Evolutionary conservation across 371 early-diverging fungal genomes (phyloP).

Genomic region (Lichtheimia ornata): DNA sequence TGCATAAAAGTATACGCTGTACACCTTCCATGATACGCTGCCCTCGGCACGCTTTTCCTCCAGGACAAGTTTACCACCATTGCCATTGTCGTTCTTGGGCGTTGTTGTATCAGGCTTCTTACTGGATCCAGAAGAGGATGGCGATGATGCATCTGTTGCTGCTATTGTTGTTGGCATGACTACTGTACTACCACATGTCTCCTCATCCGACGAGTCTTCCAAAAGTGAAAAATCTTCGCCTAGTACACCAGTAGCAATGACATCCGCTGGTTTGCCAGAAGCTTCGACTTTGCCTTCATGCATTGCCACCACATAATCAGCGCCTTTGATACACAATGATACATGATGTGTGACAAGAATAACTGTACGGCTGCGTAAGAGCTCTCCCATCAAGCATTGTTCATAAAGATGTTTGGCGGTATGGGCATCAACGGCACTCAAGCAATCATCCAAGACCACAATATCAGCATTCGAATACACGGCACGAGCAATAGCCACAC

Average conservation of each 20-base stretch:
- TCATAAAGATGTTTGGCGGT: constrained; percentile 81
- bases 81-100: neutral
- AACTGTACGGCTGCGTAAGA: constrained; percentile 76
- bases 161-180: constrained; percentile 10
- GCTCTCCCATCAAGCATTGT: constrained; percentile 63
- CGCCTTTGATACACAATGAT: constrained; percentile 68
- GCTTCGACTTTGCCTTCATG: constrained; percentile 64
- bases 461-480: constrained; percentile 71
- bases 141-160: neutral
- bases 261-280: constrained; percentile 53
- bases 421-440: constrained; percentile 84
- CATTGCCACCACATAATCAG: constrained; percentile 71
- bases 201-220: constrained; percentile 20
- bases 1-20: constrained; percentile 64
- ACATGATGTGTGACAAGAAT: constrained; percentile 89
- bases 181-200: constrained; percentile 4
- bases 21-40: constrained; percentile 59
- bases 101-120: constrained; percentile 39
- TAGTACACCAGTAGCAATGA: constrained; percentile 46
- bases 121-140: constrained; percentile 18
- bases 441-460: constrained; percentile 77
- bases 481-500: constrained; percentile 75
- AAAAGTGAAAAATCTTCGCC: constrained; percentile 41
- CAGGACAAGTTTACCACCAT: constrained; percentile 54
- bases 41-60: constrained; percentile 73